These are phyloP conservation scores for Verticillium alfalfae DNA, from an alignment of 2,329 filamentous ascomycete species.

Conservation along the genomic window DNA sequence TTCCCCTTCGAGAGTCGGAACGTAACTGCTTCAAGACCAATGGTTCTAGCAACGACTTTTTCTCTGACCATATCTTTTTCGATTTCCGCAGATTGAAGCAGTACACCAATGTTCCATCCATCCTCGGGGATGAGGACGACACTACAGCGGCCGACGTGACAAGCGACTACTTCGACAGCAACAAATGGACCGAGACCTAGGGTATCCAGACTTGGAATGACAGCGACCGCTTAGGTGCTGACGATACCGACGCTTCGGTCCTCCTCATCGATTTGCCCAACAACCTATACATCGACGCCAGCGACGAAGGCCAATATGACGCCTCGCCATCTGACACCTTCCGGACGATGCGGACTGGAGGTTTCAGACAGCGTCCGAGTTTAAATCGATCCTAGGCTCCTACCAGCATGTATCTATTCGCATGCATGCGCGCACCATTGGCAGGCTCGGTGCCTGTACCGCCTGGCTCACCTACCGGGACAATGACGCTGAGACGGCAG, in stretches of 20 bases:
- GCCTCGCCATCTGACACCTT: slow-evolving; percentile 31
- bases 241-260: slow-evolving; percentile 20
- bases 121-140: slow-evolving; percentile 19
- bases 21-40: slow-evolving; percentile 47
- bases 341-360: slow-evolving; percentile 39
- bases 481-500: slow-evolving; percentile 20
- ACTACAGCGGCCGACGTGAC: slow-evolving; percentile 23
- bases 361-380: slow-evolving; percentile 44
- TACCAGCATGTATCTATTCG: slow-evolving; percentile 38
- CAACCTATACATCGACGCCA: slow-evolving; percentile 41
- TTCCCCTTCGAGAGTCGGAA: slow-evolving; percentile 21
- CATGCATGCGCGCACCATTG: slow-evolving; percentile 44
- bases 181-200: slow-evolving; percentile 30
- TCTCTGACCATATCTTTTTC: slow-evolving; percentile 40
- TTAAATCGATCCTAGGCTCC: slow-evolving; percentile 30
- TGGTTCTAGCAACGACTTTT: slow-evolving; percentile 34
- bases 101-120: slow-evolving; percentile 28
- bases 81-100: slow-evolving; percentile 39
- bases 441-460: slow-evolving; percentile 41
- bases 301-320: slow-evolving; percentile 20
- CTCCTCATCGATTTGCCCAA: slow-evolving; percentile 34
- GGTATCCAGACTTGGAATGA: slow-evolving; percentile 35
- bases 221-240: slow-evolving; percentile 8
- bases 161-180: slow-evolving; percentile 31
- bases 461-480: slow-evolving; percentile 48